phyloP scores from a whole-genome alignment of 2,329 filamentous ascomycete genomes.

The Beauveria sp. region DNA sequence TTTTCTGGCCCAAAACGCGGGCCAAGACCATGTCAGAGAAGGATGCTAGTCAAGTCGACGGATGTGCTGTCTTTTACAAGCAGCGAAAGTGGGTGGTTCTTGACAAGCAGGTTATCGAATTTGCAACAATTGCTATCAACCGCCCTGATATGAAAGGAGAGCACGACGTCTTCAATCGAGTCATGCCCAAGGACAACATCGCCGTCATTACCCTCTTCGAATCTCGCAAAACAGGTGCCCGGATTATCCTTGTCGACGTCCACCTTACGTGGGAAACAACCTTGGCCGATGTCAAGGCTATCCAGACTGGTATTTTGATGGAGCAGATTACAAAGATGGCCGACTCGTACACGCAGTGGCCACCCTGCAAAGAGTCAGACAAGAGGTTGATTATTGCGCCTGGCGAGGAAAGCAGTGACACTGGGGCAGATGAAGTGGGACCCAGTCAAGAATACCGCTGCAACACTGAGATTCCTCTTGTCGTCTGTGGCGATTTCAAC shows the following conservation, averaged over 20 bases:
- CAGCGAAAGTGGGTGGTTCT: slow-evolving; percentile 87
- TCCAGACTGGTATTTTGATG: slow-evolving; percentile 93
- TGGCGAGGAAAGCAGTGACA: slow-evolving; percentile 32
- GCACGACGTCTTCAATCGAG: slow-evolving; percentile 94
- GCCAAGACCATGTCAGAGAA: slow-evolving; percentile 87
- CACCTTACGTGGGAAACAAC: slow-evolving; percentile 93
- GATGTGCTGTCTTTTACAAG: slow-evolving; percentile 96
- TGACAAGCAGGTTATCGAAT: slow-evolving; percentile 91
- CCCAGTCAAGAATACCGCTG: slow-evolving; percentile 82
- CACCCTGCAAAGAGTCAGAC: slow-evolving; percentile 60
- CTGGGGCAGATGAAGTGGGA: slow-evolving; percentile 24
- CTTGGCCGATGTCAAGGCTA: slow-evolving; percentile 88
- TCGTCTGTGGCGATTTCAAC: slow-evolving; percentile 96
- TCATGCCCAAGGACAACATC: slow-evolving; percentile 98
- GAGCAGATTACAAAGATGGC: slow-evolving; percentile 81
- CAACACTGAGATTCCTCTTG: slow-evolving; percentile 78
- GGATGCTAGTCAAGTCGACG: slow-evolving; percentile 84
- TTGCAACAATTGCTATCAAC: slow-evolving; percentile 85
- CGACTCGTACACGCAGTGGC: slow-evolving; percentile 74
- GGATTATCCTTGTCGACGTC: slow-evolving; percentile 86
- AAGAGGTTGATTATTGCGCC: slow-evolving; percentile 54
- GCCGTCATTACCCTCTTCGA: slow-evolving; percentile 88
- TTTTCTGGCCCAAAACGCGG: slow-evolving; percentile 85
- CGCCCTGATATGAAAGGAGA: slow-evolving; percentile 95
- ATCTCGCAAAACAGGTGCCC: slow-evolving; percentile 80